These are phyloP conservation scores for Coemansia sp. DNA, from an alignment of 192 early-diverging fungal genomes.

Conservation along the genomic window DNA sequence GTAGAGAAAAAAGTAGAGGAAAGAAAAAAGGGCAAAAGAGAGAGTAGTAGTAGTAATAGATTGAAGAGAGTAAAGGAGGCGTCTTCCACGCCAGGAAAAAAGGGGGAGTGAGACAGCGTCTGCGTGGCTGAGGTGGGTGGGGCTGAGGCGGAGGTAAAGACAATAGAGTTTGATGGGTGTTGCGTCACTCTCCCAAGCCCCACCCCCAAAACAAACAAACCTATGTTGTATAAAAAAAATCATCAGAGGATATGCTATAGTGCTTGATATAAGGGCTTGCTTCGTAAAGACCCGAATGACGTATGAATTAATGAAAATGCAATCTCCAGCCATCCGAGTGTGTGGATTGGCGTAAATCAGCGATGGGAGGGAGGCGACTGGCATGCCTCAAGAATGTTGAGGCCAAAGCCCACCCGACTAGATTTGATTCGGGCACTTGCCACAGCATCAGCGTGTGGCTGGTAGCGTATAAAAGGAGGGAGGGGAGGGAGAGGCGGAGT, in stretches of 20 bases:
- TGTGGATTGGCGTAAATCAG: neutral
- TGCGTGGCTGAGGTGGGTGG: neutral
- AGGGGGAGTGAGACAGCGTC: neutral
- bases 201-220: neutral
- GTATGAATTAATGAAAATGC: neutral
- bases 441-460: neutral
- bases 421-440: neutral
- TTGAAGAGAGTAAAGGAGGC: neutral
- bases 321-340: neutral
- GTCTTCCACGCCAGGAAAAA: neutral
- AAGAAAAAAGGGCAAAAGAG: neutral
- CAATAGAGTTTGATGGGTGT: neutral
- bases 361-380: neutral
- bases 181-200: constrained; percentile 1
- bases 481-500: constrained; percentile 3
- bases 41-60: neutral
- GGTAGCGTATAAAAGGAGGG: neutral
- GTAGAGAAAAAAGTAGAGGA: neutral
- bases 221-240: neutral
- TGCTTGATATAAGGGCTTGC: neutral
- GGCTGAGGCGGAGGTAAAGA: neutral
- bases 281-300: neutral
- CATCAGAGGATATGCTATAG: neutral
- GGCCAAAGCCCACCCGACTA: neutral
- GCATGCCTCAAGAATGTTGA: neutral